phyloP scores from a whole-genome alignment of 768 basidiomycete species.

The Cantharellus anzutake region DNA sequence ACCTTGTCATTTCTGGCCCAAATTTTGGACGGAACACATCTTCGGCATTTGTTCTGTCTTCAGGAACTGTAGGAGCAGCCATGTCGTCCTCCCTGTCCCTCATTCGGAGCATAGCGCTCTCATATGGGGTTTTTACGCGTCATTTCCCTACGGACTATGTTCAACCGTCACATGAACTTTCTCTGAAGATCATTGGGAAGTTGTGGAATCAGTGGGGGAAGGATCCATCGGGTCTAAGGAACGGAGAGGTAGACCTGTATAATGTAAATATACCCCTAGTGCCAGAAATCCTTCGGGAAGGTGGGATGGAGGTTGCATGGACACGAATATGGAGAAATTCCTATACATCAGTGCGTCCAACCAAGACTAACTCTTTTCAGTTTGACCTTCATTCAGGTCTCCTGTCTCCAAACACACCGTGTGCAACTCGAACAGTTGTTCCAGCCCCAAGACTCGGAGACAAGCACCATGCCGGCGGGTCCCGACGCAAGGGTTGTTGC shows the following conservation, averaged over 20 bases:
- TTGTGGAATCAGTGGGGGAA: conserved; percentile 77
- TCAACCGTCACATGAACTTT: conserved; percentile 55
- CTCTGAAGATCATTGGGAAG: conserved; percentile 43
- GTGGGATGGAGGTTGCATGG: conserved; percentile 54
- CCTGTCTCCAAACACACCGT: background rate
- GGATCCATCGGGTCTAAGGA: conserved; percentile 36
- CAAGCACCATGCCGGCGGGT: background rate
- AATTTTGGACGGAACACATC: conserved; percentile 76
- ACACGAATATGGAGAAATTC: conserved; percentile 72
- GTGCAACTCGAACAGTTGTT: background rate
- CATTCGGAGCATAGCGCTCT: conserved; percentile 65
- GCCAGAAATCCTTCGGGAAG: conserved; percentile 35
- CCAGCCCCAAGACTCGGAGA: background rate
- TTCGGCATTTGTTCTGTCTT: conserved; percentile 76
- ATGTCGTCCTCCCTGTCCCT: conserved; percentile 57
- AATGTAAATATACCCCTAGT: conserved; percentile 79
- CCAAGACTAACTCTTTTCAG: background rate
- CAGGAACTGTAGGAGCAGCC: conserved; percentile 84
- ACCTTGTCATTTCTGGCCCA: conserved; percentile 81
- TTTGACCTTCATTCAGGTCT: background rate
- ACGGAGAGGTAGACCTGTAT: conserved; percentile 62
- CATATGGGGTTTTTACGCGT: conserved; percentile 61
- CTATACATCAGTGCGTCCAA: conserved; percentile 21
- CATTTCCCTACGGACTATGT: conserved; percentile 41
- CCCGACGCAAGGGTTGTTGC: background rate